phyloP scores from a whole-genome alignment of 1,284 basidiomycete species.

The Malassezia psittaci region DNA sequence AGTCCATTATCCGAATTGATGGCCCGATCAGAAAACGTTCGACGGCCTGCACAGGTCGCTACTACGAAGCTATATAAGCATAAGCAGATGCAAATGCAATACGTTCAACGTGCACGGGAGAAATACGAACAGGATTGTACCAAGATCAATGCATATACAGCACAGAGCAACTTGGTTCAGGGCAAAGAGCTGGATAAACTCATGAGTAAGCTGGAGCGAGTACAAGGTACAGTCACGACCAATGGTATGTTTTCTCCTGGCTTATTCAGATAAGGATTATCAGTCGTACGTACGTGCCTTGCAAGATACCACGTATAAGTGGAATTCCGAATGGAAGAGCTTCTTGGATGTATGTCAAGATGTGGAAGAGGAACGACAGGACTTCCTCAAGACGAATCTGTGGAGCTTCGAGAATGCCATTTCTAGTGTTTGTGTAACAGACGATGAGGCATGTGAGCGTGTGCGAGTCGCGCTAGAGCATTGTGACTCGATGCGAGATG shows the following conservation, averaged over 20 bases:
- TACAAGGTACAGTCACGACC: slow-evolving; percentile 72
- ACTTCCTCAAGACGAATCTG: slow-evolving; percentile 85
- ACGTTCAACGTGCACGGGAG: slow-evolving; percentile 60
- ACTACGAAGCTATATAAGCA: slow-evolving; percentile 44
- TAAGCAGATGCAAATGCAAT: slow-evolving; percentile 44
- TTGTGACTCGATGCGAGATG: slow-evolving; percentile 37
- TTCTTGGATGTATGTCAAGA: slow-evolving; percentile 67
- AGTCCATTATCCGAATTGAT: slow-evolving; percentile 43
- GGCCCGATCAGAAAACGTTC: slow-evolving; percentile 27
- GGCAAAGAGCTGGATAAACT: slow-evolving; percentile 89
- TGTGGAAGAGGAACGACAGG: slow-evolving; percentile 82
- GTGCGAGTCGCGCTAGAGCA: slow-evolving; percentile 42
- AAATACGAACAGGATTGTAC: slow-evolving; percentile 91
- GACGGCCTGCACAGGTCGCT: slow-evolving; percentile 21
- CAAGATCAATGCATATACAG: slow-evolving; percentile 88
- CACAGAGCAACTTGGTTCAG: slow-evolving; percentile 82
- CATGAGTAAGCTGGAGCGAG: slow-evolving; percentile 72
- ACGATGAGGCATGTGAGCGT: slow-evolving; percentile 60
- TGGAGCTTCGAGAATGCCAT: slow-evolving; percentile 95
- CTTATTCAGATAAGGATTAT: slow-evolving; percentile 57
- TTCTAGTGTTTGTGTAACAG: slow-evolving; percentile 85
- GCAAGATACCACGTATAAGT: slow-evolving; percentile 69
- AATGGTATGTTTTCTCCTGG: slow-evolving; percentile 50
- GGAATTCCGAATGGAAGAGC: slow-evolving; percentile 84
- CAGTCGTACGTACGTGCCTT: slow-evolving; percentile 72